Base-by-base conservation (phyloP, 2,329 filamentous ascomycete species). In the Neofusicoccum sp. region DNA sequence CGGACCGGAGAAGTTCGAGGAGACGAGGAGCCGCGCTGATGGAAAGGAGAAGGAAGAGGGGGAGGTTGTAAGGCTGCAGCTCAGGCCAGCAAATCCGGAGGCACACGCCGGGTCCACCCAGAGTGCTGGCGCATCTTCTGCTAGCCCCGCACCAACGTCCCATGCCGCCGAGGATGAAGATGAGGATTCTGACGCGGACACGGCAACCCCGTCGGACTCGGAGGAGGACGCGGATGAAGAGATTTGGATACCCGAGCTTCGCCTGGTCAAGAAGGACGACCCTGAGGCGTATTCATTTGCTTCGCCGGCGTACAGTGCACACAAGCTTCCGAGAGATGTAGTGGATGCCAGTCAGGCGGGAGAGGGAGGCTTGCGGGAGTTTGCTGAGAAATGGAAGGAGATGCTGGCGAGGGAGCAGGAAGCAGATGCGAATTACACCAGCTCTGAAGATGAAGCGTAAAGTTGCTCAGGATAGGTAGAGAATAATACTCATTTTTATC, bases 281-380 rank as follows among this genome's bases (percentile, higher is more conserved):
- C 92, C 93, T 0, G 91, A 94, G 65, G 93, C 93, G 1, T 95
- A 92, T 73, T 90, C 90, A 69, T 96, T 97, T 73, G 88, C 86
- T 67, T 90, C 91, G 4, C 86, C 92, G 1, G 91, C 94, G 71
- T 98, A 96, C 76, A 97, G 93, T 66, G 94, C 95, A 3, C 94
- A 98, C 74, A 99, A 98, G 78, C 79, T 99, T 69, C 95, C 95
- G 0, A 93, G 89, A 75, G 95, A 99, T 69, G 92, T 98, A 2
- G 93, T 97, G 1, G 86, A 89, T 71, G 87, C 86, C 2, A 85
- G 84, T 34, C 78, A 74, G 36, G 80, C 82, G 16, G 81, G 79
- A 0, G 87, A 91, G 62, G 91, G 90, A 3, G 90, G 89, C 0
- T 84, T 98, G 79, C 84, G 89, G 65, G 93, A 96, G 77, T 82